Conservation (phyloP, 225 moss, liverwort and hornwort genomes). For the Marchantia paleacea region DNA sequence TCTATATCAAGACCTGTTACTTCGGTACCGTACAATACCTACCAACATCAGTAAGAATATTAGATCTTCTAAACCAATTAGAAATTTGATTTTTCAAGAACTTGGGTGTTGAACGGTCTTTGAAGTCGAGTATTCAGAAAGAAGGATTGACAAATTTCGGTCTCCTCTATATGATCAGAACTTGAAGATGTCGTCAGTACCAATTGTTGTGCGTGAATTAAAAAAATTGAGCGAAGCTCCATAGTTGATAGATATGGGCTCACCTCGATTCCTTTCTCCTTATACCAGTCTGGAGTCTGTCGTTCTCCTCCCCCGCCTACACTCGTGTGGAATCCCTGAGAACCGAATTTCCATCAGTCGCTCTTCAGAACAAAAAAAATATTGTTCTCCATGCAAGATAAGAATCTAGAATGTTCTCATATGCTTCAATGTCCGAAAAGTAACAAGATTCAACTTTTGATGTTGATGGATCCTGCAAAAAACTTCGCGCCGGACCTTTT, state of each 20-base stretch:
- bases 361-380: not conserved
- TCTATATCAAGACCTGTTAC: constrained; percentile 36
- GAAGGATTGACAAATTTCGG: not conserved
- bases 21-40: constrained; percentile 39
- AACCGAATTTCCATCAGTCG: not conserved
- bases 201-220: too few species aligned
- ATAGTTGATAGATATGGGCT: not conserved
- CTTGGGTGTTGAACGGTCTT: not conserved
- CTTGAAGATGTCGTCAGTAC: too few species aligned
- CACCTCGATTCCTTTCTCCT: constrained; percentile 60
- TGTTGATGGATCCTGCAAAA: not conserved
- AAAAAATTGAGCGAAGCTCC: not conserved
- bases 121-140: too few species aligned
- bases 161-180: not conserved
- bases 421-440: not conserved
- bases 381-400: not conserved
- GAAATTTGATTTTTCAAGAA: not conserved
- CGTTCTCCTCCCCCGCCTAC: constrained; percentile 77
- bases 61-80: not conserved
- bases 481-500: not conserved
- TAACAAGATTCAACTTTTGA: too few species aligned
- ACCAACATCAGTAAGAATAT: not conserved
- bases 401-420: not conserved
- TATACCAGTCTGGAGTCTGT: constrained; percentile 78
- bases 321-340: constrained; percentile 70